These are phyloP conservation scores for Phyllosticta ampelicida DNA, from an alignment of 2,329 filamentous ascomycete species.

Conservation along the genomic window DNA sequence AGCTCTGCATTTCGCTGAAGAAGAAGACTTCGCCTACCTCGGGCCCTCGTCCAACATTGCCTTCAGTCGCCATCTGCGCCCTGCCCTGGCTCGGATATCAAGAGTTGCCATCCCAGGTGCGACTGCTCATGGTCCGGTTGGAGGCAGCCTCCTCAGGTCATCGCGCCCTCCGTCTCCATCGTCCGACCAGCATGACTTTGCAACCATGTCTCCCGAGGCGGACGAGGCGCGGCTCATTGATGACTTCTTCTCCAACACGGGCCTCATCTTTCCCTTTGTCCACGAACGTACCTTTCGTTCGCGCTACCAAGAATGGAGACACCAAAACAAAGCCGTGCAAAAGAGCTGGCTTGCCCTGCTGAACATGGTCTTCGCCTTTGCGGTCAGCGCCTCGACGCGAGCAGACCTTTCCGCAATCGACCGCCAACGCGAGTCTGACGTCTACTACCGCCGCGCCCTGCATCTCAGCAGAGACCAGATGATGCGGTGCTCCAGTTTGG, in stretches of 20 bases:
- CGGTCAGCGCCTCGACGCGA: conserved; percentile 26
- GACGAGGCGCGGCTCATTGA: conserved; percentile 23
- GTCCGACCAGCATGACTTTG: conserved; percentile 12
- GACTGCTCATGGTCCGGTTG: not conserved
- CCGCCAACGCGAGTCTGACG: conserved; percentile 31
- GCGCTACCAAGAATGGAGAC: conserved; percentile 24
- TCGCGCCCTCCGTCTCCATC: conserved; percentile 16
- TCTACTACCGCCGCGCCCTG: conserved; percentile 36
- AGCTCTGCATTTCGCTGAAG: conserved; percentile 26
- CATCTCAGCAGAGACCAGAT: conserved; percentile 35
- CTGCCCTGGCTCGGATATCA: conserved; percentile 19
- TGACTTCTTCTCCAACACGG: conserved; percentile 29
- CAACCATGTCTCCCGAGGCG: conserved; percentile 21
- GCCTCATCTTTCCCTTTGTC: conserved; percentile 31
- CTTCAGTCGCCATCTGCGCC: conserved; percentile 26
- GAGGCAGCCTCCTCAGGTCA: conserved; percentile 14
- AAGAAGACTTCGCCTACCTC: conserved; percentile 28
- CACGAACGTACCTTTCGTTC: conserved; percentile 26
- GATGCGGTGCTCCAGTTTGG: conserved; percentile 33
- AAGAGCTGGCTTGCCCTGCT: conserved; percentile 42
- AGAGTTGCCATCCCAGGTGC: conserved; percentile 10
- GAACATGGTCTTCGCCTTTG: conserved; percentile 42
- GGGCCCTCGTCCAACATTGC: conserved; percentile 35
- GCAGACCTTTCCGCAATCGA: conserved; percentile 18
- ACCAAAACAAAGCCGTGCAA: conserved; percentile 26